phyloP scores from a whole-genome alignment of 345 rosid genomes.

The Eucalyptus cloeziana region DNA sequence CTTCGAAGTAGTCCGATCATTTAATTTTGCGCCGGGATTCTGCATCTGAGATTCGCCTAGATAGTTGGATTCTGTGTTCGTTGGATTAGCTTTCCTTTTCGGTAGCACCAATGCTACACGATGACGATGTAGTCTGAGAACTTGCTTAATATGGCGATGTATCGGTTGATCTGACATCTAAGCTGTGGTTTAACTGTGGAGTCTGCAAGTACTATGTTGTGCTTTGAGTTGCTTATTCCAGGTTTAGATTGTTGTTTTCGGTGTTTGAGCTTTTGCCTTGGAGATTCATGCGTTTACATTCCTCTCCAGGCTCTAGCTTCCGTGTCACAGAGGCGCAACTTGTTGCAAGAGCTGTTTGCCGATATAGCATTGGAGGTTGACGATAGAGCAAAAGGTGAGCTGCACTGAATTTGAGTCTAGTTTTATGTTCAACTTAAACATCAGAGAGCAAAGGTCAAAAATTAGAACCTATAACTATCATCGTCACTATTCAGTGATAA shows the following conservation, averaged over 20 bases:
- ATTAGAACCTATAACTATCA: background rate
- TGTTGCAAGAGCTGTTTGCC: constrained; percentile 80
- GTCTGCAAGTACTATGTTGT: background rate
- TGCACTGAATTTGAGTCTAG: background rate
- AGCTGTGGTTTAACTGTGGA: background rate
- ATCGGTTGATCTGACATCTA: background rate
- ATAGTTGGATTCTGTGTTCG: background rate
- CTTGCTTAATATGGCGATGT: background rate
- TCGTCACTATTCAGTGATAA: background rate
- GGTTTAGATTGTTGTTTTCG: background rate
- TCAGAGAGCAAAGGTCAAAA: background rate
- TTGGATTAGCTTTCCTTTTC: background rate
- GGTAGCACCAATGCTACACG: background rate
- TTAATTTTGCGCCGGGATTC: background rate
- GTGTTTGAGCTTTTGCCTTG: background rate
- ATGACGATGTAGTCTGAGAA: background rate
- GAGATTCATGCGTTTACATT: background rate
- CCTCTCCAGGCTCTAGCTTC: constrained; percentile 65
- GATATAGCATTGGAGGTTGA: constrained; percentile 92
- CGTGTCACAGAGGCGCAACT: constrained; percentile 72
- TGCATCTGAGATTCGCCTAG: background rate
- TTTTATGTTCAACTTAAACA: background rate
- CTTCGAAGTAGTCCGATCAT: background rate
- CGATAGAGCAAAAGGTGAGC: constrained; percentile 79
- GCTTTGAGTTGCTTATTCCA: background rate